Percentiles rank a stretch among this genome's conserved stretches.
Evolutionary conservation across 2,329 filamentous ascomycete species (phyloP).

Genomic region (Endothia cerciana): DNA sequence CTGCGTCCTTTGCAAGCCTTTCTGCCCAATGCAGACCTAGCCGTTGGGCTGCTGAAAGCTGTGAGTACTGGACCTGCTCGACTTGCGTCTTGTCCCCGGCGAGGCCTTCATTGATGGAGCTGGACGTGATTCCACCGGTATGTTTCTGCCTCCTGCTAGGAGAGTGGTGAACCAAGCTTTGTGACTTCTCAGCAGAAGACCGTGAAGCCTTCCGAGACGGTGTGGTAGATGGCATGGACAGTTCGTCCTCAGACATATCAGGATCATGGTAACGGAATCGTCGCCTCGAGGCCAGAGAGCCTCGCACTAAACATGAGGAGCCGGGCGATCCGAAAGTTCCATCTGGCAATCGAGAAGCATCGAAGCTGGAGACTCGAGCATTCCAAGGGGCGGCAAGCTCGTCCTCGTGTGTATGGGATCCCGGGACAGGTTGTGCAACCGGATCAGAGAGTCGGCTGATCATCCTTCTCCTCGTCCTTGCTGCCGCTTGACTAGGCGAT

Average conservation of each 20-base stretch:
- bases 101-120: neutral
- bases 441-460: neutral
- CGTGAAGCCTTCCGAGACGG: constrained; percentile 10
- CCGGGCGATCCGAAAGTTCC: neutral
- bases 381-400: constrained; percentile 18
- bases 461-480: constrained; percentile 6
- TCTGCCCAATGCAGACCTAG: neutral
- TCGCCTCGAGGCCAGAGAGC: neutral
- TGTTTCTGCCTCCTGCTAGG: constrained; percentile 4
- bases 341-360: constrained; percentile 5
- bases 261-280: neutral
- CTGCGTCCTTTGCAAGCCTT: neutral
- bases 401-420: constrained; percentile 15
- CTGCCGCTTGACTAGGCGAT: constrained; percentile 21
- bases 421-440: constrained; percentile 3
- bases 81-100: neutral
- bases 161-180: neutral
- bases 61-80: constrained; percentile 6
- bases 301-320: neutral
- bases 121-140: neutral
- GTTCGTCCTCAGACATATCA: constrained; percentile 26
- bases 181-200: neutral
- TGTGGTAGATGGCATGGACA: constrained; percentile 24
- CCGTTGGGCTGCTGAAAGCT: constrained; percentile 1
- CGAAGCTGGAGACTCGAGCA: neutral